phyloP scores from a whole-genome alignment of 2,329 filamentous ascomycete genomes.

The Clathrospora elynae region DNA sequence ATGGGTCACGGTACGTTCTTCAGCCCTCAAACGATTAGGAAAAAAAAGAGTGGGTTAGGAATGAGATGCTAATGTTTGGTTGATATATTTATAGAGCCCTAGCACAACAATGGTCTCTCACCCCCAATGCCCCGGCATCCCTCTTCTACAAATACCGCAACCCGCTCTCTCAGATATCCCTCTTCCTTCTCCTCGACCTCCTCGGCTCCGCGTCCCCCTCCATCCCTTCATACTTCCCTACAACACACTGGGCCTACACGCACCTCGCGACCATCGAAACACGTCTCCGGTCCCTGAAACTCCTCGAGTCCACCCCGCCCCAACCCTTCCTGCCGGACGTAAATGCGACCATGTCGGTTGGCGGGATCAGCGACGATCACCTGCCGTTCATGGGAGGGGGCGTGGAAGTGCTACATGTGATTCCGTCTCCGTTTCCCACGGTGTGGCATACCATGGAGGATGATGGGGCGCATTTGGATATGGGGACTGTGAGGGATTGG shows the following conservation, averaged over 20 bases:
- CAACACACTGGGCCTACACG: constrained; percentile 92
- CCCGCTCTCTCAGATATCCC: constrained; percentile 75
- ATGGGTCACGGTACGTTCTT: constrained; percentile 74
- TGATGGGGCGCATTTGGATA: constrained; percentile 81
- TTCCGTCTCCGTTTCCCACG: constrained; percentile 77
- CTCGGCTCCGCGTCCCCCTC: constrained; percentile 71
- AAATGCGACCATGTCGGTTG: constrained; percentile 29
- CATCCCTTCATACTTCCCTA: constrained; percentile 85
- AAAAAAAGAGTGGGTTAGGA: neutral
- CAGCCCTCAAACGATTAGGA: neutral
- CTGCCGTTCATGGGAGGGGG: constrained; percentile 86
- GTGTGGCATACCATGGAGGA: constrained; percentile 90
- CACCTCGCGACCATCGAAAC: constrained; percentile 74
- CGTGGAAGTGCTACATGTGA: constrained; percentile 87
- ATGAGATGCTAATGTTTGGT: no score
- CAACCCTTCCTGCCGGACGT: constrained; percentile 57
- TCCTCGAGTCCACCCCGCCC: constrained; percentile 66
- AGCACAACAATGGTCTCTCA: constrained; percentile 78
- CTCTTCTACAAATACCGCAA: constrained; percentile 63
- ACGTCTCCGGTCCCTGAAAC: constrained; percentile 69
- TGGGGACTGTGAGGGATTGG: constrained; percentile 84
- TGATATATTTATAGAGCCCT: constrained; percentile 69
- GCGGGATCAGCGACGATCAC: constrained; percentile 82
- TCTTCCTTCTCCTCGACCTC: constrained; percentile 91
- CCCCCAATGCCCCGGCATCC: constrained; percentile 71